Evolutionary conservation across 495 filamentous ascomycete species (phyloP), one percentile per base, ranked within the genome.

Genomic region (Talaromyces ruber): DNA sequence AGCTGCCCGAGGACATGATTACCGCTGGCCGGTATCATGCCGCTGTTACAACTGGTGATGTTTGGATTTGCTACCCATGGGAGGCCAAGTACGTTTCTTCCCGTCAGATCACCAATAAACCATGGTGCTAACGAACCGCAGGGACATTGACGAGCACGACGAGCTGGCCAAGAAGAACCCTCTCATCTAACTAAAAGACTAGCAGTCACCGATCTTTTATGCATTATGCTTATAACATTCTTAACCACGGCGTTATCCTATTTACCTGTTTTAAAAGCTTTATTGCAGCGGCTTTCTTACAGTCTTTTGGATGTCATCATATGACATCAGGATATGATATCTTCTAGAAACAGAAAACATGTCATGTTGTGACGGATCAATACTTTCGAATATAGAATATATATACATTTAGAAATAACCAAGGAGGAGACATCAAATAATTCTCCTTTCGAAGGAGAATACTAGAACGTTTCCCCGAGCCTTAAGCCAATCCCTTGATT

Each of bases 51-150:
- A 90, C 93, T 22, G 83, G 82, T 24, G 93, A 99, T 78, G 87
- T 91, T 60, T 99, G 94, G 94, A 97, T 97, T 70, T 94, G 90
- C 80, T 99, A 99, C 74, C 94, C 94, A n/a, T 98, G 94, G 94
- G 94, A 98, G 77, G 94, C 95, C 47, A 89, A 78, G 77, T 89
- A 80, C 57, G 84, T 80, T 21, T 21, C 62, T 58, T 3, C 11
- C 28, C 9, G 18, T 34, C 25, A 26, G 1, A 53, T 0, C 16
- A 9, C 22, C 14, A 25, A 26, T 45, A 30, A 16, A 29, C 45
- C 18, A 56, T 34, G 8, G 18, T n/a, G 6, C 54, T 57, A 34
- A 57, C 54, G 7, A 7, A 14, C 2, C 8, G 63, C 61, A 88
- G 85, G 65, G 90, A 97, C 73, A 97, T 98, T 66, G 94, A 97